These are phyloP conservation scores for Candida fluviatilis DNA, from an alignment of 805 yeast species.

Conservation along the genomic window DNA sequence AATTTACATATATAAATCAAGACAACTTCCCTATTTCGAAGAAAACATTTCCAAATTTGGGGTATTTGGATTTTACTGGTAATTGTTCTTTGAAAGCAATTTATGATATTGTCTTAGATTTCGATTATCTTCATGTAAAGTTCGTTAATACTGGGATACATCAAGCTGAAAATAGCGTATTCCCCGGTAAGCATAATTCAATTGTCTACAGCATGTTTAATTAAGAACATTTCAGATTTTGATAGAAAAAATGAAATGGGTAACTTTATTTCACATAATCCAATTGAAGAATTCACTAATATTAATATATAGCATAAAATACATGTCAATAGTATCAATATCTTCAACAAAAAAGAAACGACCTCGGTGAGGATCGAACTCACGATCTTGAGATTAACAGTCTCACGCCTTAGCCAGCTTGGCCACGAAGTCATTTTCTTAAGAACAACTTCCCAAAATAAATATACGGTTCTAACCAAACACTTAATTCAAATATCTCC, in stretches of 20 bases:
- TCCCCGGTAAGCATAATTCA: neutral
- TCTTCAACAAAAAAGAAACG: conserved; percentile 13
- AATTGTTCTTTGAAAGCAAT: conserved; percentile 3
- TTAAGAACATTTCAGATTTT: too few relatives aligned
- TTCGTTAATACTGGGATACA: neutral
- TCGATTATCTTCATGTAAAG: conserved; percentile 1
- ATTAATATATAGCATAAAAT: too few relatives aligned
- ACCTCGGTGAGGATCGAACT: conserved; percentile 21
- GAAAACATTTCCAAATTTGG: conserved; percentile 1
- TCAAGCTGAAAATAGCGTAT: neutral
- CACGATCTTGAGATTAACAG: conserved; percentile 24
- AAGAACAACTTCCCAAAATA: too few relatives aligned
- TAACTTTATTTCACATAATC: too few relatives aligned
- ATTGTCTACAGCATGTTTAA: neutral
- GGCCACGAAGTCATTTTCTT: conserved; percentile 20
- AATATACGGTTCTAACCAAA: too few relatives aligned
- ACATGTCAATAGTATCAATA: neutral
- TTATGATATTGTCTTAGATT: neutral
- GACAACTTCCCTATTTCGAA: conserved; percentile 8
- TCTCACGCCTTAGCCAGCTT: conserved; percentile 23
- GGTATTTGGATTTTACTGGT: conserved; percentile 6
- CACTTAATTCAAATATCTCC: too few relatives aligned
- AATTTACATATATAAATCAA: conserved; percentile 8
- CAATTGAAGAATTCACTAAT: too few relatives aligned
- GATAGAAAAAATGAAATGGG: too few relatives aligned